Percentiles rank a stretch among this genome's conserved stretches.
These are phyloP conservation scores for Venturia asperata DNA, from an alignment of 2,329 filamentous ascomycete genomes.

Conservation along the genomic window DNA sequence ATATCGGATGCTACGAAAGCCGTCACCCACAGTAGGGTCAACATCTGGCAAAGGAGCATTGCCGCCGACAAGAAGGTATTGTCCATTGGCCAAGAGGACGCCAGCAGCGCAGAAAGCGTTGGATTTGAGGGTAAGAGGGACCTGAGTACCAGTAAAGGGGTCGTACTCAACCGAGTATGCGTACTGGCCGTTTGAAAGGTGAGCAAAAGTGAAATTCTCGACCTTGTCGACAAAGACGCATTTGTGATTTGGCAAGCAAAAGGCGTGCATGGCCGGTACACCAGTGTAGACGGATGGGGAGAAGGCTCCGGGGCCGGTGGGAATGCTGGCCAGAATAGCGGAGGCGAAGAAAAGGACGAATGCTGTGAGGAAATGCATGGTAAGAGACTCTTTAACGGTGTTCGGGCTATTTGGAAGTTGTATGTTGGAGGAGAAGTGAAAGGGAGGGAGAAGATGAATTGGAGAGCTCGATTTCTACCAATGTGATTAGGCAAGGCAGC, in stretches of 20 bases:
- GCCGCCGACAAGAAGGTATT: constrained; percentile 49
- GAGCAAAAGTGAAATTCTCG: constrained; percentile 54
- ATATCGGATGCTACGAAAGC: constrained; percentile 52
- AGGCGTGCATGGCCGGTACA: constrained; percentile 58
- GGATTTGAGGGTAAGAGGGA: constrained; percentile 46
- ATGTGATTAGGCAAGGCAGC: neutral
- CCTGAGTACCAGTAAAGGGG: constrained; percentile 41
- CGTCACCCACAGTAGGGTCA: constrained; percentile 52
- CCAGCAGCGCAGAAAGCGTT: constrained; percentile 58
- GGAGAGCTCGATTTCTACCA: neutral
- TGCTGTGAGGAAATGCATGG: constrained; percentile 2
- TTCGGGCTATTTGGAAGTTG: neutral
- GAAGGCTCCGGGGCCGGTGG: constrained; percentile 37
- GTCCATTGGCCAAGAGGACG: constrained; percentile 51
- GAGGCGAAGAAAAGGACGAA: neutral
- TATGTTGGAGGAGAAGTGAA: constrained; percentile 3
- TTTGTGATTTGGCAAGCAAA: constrained; percentile 51
- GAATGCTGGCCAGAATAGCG: neutral
- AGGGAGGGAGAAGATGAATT: neutral
- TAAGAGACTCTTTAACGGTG: neutral
- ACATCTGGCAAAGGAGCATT: constrained; percentile 50
- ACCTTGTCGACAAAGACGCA: constrained; percentile 58
- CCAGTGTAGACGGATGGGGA: constrained; percentile 48
- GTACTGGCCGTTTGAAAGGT: constrained; percentile 46
- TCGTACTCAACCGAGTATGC: constrained; percentile 57